phyloP scores from a whole-genome alignment of 495 filamentous ascomycete genomes.

The Hyaloscypha variabilis region DNA sequence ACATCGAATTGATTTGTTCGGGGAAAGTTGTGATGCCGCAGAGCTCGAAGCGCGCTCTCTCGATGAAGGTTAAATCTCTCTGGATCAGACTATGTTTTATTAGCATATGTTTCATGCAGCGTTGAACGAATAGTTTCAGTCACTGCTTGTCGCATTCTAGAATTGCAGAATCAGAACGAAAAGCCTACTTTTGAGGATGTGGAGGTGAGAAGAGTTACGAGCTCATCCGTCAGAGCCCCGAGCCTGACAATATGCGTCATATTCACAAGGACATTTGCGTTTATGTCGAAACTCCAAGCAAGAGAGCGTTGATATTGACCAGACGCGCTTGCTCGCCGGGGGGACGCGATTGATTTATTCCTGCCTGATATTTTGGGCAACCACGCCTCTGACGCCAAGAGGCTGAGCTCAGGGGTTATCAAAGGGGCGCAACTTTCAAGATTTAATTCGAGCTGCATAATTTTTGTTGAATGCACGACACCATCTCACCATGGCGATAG shows the following conservation, averaged over 20 bases:
- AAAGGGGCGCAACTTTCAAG: not conserved
- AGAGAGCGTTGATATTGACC: not conserved
- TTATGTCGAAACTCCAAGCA: not conserved
- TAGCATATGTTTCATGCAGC: not conserved
- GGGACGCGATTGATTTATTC: not conserved
- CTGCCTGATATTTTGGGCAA: conserved; percentile 5
- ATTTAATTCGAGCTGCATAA: conserved; percentile 1
- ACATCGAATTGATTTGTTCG: conserved; percentile 92
- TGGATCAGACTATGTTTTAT: conserved; percentile 39
- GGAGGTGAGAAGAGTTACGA: conserved; percentile 46
- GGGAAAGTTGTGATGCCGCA: conserved; percentile 63
- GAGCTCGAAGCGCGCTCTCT: conserved; percentile 53
- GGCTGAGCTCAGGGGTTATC: not conserved
- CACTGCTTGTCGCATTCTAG: not conserved
- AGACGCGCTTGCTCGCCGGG: not conserved
- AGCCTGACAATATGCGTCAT: conserved; percentile 55
- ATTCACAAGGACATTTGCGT: not conserved
- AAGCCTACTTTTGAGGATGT: conserved; percentile 30
- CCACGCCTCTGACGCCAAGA: not conserved
- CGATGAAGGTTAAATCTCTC: conserved; percentile 48
- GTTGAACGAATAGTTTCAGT: not conserved
- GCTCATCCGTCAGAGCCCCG: conserved; percentile 53
- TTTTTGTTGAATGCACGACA: conserved; percentile 14
- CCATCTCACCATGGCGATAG: conserved; percentile 68
- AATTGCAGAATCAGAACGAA: not conserved